Evolutionary conservation across 106 monocot species (phyloP), one percentile per base, ranked within the genome.

Genomic region (Dendrobium huoshanense): DNA sequence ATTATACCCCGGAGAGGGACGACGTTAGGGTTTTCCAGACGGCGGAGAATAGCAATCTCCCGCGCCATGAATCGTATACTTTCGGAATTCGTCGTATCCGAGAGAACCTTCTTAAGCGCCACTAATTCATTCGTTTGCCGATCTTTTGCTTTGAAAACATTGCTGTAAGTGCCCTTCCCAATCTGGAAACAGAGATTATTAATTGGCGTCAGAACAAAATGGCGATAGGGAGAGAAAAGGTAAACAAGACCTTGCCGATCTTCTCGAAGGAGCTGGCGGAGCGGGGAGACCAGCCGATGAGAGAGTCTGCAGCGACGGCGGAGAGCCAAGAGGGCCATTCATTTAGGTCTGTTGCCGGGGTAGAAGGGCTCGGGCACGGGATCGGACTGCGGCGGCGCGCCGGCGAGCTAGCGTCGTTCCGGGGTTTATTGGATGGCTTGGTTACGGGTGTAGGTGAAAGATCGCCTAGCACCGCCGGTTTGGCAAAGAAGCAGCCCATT

Each of bases 101-200:
- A 82, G 55, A 91, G 72, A 81, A 96, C 96, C 86, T 95, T 95
- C 89, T 95, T 95, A 81, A 95, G 75, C 59, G 95, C 95, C 83
- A 95, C 90, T 74, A 91, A 75, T 67, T 79, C 75, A 64, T 86
- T 83, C 27, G 77, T 92, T 75, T 59, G 73, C 80, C 87, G 4
- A 78, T 95, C 95, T 76, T 75, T 85, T n/a, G 95, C 92, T 83
- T 89, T 95, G 90, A 92, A 95, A 44, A 95, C 95, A 80, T 95
- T 92, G 88, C 95, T 95, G 81, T 95, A 95, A 41, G 95, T 95
- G n/a, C 95, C 95, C 22, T 85, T 87, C 67, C 95, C 95, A 73
- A 95, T 92, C 95, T 95, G 47, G 22, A 74, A 4, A 72, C 15
- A 72, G 16, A 31, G 8, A 33, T 9, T 15, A 72, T 13, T 1